Percentiles rank a stretch among this genome's conserved stretches.
Conservation (phyloP, 208 protist species). For the Leishmania major region DNA sequence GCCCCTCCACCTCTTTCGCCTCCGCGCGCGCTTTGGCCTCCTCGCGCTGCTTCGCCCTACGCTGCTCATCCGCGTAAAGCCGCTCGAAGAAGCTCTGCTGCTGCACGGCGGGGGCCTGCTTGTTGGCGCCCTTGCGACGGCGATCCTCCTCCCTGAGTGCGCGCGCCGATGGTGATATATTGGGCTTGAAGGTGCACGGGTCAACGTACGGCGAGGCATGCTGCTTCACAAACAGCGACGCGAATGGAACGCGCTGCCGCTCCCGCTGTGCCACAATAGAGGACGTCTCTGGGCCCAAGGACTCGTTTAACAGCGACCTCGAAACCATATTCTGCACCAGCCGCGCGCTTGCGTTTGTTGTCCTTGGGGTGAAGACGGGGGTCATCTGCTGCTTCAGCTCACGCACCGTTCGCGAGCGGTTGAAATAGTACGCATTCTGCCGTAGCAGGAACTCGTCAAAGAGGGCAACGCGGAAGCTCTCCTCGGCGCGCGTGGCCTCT, state of each 20-base stretch:
- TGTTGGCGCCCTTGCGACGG: background rate
- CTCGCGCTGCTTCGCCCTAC: conserved; percentile 20
- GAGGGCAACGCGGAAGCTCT: conserved; percentile 44
- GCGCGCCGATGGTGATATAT: conserved; percentile 43
- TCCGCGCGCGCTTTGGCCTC: conserved; percentile 41
- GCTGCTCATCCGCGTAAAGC: conserved; percentile 43
- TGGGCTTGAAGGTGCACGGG: conserved; percentile 75
- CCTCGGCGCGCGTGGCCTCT: background rate
- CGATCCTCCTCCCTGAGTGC: conserved; percentile 17
- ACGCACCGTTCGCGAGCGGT: conserved; percentile 42
- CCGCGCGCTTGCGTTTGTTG: conserved; percentile 45
- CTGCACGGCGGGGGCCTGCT: background rate
- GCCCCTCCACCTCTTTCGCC: conserved; percentile 36
- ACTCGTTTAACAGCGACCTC: conserved; percentile 44
- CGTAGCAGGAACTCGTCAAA: conserved; percentile 85
- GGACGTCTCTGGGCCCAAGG: conserved; percentile 28
- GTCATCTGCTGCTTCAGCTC: conserved; percentile 50
- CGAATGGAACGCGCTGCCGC: conserved; percentile 37
- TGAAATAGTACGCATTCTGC: conserved; percentile 66
- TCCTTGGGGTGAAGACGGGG: conserved; percentile 69
- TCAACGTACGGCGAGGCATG: conserved; percentile 66
- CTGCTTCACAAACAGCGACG: conserved; percentile 50
- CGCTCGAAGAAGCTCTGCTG: conserved; percentile 25
- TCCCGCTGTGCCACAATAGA: conserved; percentile 31
- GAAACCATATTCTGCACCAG: conserved; percentile 63